These are phyloP conservation scores for Phaeoacremonium minimum DNA, from an alignment of 2,329 filamentous ascomycete species.

Conservation along the genomic window DNA sequence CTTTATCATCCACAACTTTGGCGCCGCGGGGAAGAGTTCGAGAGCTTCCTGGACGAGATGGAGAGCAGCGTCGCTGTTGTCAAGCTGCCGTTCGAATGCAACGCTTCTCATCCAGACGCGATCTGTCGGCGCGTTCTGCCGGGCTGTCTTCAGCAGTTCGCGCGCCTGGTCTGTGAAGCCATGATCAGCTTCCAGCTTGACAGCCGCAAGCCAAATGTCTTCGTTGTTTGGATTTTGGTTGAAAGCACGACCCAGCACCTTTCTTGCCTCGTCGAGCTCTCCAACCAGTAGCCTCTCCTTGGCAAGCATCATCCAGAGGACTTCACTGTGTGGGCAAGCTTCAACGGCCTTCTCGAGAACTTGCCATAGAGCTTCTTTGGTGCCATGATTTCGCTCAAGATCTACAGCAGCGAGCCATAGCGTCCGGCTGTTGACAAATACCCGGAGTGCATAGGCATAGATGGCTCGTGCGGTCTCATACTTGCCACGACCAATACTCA, in stretches of 20 bases:
- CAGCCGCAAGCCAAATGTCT: constrained; percentile 94
- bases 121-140: constrained; percentile 87
- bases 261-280: constrained; percentile 79
- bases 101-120: constrained; percentile 97
- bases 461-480: constrained; percentile 93
- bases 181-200: constrained; percentile 93
- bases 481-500: constrained; percentile 72
- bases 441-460: constrained; percentile 82
- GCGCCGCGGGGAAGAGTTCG: constrained; percentile 76
- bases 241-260: constrained; percentile 85
- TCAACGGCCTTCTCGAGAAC: constrained; percentile 91
- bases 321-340: constrained; percentile 85
- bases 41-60: constrained; percentile 85
- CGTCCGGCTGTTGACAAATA: constrained; percentile 84
- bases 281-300: constrained; percentile 91
- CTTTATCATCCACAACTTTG: constrained; percentile 98
- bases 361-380: constrained; percentile 75
- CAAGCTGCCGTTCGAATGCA: constrained; percentile 83
- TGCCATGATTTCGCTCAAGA: constrained; percentile 84
- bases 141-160: constrained; percentile 74
- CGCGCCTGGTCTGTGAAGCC: constrained; percentile 77
- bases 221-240: constrained; percentile 95
- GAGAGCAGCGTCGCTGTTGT: constrained; percentile 74
- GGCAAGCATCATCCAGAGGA: constrained; percentile 92
- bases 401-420: constrained; percentile 90